Conservation (phyloP, 2,329 filamentous ascomycete species). For the Nectriaceae sp. region DNA sequence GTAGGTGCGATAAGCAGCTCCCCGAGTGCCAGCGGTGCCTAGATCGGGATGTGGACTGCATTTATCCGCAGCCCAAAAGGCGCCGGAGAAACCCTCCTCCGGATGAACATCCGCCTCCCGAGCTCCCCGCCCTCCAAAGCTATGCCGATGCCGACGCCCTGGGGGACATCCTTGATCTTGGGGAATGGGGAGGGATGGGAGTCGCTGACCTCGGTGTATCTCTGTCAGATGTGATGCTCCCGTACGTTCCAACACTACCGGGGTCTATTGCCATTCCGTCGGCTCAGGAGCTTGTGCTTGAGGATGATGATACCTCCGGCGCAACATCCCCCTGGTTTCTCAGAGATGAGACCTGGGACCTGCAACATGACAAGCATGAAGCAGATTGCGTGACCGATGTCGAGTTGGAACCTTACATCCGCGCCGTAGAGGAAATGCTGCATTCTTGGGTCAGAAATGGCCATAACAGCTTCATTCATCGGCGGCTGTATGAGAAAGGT, state of each 20-base stretch:
- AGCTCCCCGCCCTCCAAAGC: neutral
- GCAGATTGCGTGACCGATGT: slow-evolving; percentile 8
- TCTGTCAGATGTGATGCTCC: too few species aligned
- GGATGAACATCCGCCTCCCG: neutral
- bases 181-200: too few species aligned
- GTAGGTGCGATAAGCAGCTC: slow-evolving; percentile 33
- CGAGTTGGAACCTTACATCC: slow-evolving; percentile 30
- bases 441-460: neutral
- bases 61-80: slow-evolving; percentile 16
- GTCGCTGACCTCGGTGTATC: too few species aligned
- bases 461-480: too few species aligned
- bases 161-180: too few species aligned
- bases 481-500: too few species aligned
- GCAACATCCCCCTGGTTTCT: slow-evolving; percentile 24
- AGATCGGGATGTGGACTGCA: slow-evolving; percentile 25
- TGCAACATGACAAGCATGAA: slow-evolving; percentile 8
- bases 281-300: too few species aligned
- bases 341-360: slow-evolving; percentile 16
- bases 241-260: too few species aligned
- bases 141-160: neutral
- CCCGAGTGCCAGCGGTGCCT: slow-evolving; percentile 36
- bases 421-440: slow-evolving; percentile 12
- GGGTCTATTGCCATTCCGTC: too few species aligned
- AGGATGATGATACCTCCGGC: too few species aligned
- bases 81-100: neutral